These are phyloP conservation scores for Spizellomyces punctatus DNA, from an alignment of 192 early-diverging fungal species.

Conservation along the genomic window DNA sequence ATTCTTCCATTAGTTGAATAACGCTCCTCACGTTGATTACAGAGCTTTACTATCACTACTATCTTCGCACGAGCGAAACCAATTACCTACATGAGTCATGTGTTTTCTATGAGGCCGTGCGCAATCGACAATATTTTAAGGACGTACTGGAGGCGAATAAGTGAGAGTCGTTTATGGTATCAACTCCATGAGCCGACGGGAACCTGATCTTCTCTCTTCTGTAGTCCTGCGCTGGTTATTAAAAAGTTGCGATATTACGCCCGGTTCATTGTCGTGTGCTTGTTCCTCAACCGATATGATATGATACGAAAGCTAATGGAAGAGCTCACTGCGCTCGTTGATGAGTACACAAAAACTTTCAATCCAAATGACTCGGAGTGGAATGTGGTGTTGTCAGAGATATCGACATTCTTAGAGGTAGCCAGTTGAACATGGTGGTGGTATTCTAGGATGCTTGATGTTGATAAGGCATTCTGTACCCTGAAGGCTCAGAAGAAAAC, in stretches of 20 bases:
- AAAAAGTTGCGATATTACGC: slow-evolving; percentile 98
- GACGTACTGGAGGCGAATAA: slow-evolving; percentile 92
- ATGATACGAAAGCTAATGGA: slow-evolving; percentile 82
- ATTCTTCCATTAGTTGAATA: neutral
- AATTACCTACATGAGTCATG: slow-evolving; percentile 94
- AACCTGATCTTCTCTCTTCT: neutral
- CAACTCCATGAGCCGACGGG: neutral
- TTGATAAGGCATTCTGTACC: too few relatives aligned
- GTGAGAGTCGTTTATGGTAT: slow-evolving; percentile 43
- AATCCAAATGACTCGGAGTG: slow-evolving; percentile 93
- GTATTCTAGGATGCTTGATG: neutral
- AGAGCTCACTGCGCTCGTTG: slow-evolving; percentile 80
- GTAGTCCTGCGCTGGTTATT: slow-evolving; percentile 86
- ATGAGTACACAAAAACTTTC: slow-evolving; percentile 85
- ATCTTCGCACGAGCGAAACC: slow-evolving; percentile 90
- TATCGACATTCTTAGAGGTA: slow-evolving; percentile 81
- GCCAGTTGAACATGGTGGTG: neutral
- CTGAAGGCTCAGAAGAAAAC: slow-evolving; percentile 77
- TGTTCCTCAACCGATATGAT: slow-evolving; percentile 81
- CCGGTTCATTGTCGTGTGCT: slow-evolving; percentile 93
- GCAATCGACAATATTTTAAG: slow-evolving; percentile 90
- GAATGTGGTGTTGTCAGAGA: slow-evolving; percentile 60
- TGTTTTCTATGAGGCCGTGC: slow-evolving; percentile 96
- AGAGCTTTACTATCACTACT: slow-evolving; percentile 60
- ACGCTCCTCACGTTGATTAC: slow-evolving; percentile 1